These are phyloP conservation scores for Isochrysis galbana DNA, from an alignment of 78 protist species.

Conservation along the genomic window DNA sequence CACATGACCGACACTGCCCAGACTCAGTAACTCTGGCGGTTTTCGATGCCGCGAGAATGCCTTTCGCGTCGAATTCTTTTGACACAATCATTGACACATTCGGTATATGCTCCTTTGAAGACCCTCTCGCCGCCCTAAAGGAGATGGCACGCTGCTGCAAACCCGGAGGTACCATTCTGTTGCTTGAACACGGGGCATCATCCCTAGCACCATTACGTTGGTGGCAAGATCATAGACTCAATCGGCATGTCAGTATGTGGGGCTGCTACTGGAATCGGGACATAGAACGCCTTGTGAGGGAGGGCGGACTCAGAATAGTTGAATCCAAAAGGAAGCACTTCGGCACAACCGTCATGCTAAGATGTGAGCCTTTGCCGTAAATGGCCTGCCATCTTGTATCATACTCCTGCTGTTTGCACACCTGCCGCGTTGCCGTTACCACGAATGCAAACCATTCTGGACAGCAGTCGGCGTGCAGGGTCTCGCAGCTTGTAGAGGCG, in stretches of 20 bases:
- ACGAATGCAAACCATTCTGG: no score
- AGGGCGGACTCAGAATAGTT: neutral
- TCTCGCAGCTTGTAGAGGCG: no score
- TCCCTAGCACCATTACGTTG: neutral
- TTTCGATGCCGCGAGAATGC: neutral
- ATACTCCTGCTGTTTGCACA: no score
- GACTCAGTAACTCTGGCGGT: neutral
- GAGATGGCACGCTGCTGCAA: slow-evolving; percentile 7
- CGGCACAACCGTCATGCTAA: neutral
- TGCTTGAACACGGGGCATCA: slow-evolving; percentile 2
- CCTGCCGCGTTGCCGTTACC: no score
- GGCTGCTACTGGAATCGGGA: slow-evolving; percentile 22
- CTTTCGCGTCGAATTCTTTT: neutral
- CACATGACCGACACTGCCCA: no score
- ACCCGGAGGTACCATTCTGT: neutral
- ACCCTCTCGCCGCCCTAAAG: neutral
- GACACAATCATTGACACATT: slow-evolving; percentile 2
- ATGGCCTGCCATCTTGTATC: no score
- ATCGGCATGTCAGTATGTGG: neutral
- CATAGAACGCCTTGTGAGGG: neutral
- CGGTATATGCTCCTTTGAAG: neutral
- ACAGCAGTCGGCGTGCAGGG: no score
- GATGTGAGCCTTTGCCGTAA: neutral
- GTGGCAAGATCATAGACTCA: neutral
- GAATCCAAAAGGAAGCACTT: neutral